These are phyloP conservation scores for Hypoxylon sp. DNA, from an alignment of 2,329 filamentous ascomycete genomes.

Conservation along the genomic window DNA sequence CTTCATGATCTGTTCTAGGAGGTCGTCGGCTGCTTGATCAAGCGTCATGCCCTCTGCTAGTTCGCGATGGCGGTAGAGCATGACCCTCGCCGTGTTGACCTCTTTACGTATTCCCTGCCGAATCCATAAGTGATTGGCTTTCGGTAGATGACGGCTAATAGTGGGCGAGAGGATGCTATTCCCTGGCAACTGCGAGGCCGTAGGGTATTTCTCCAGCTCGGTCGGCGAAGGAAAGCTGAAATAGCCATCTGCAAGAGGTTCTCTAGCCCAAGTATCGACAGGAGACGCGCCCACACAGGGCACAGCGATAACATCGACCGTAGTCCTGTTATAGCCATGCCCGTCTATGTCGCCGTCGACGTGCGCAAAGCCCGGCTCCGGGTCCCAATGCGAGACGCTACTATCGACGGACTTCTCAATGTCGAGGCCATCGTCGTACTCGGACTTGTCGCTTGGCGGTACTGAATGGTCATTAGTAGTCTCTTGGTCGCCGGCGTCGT, in stretches of 20 bases:
- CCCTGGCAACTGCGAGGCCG: slow-evolving; percentile 54
- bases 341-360: slow-evolving; percentile 61
- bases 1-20: slow-evolving; percentile 61
- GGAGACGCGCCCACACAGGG: slow-evolving; percentile 68
- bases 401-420: slow-evolving; percentile 46
- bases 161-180: slow-evolving; percentile 54
- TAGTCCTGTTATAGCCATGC: slow-evolving; percentile 66
- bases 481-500: slow-evolving; percentile 5
- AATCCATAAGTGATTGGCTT: slow-evolving; percentile 64
- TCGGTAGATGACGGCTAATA: slow-evolving; percentile 53
- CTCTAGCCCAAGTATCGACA: slow-evolving; percentile 67
- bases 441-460: slow-evolving; percentile 31
- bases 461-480: slow-evolving; percentile 12
- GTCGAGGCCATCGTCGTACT: slow-evolving; percentile 28
- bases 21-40: slow-evolving; percentile 61
- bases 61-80: slow-evolving; percentile 67
- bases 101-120: slow-evolving; percentile 66
- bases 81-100: slow-evolving; percentile 63
- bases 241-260: slow-evolving; percentile 64
- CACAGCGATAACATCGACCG: slow-evolving; percentile 67
- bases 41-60: slow-evolving; percentile 60
- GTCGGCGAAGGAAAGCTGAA: slow-evolving; percentile 57
- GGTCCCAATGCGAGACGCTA: slow-evolving; percentile 53
- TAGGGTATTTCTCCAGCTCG: slow-evolving; percentile 48
- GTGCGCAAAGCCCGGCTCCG: slow-evolving; percentile 59